These are phyloP conservation scores for Vachellia pachyceras DNA, from an alignment of 306 rosid genomes.

Conservation along the genomic window DNA sequence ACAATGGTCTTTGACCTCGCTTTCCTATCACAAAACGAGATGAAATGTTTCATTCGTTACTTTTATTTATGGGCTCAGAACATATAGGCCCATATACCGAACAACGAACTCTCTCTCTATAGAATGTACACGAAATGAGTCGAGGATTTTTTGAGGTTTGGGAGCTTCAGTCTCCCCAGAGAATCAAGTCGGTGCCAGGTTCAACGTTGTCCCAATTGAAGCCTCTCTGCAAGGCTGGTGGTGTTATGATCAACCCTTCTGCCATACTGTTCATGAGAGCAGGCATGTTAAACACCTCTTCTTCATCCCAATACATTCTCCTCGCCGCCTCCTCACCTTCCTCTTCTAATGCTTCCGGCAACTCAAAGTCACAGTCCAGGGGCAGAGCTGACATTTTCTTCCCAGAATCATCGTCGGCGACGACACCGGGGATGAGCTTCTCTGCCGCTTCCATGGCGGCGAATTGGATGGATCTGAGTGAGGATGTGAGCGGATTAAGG, in stretches of 20 bases:
- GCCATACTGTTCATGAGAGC: constrained; percentile 50
- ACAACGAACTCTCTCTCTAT: background rate
- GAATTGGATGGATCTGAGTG: constrained; percentile 31
- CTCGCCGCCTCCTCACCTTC: constrained; percentile 1
- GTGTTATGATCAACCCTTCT: constrained; percentile 52
- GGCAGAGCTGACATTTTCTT: background rate
- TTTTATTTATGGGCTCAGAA: background rate
- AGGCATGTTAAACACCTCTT: constrained; percentile 52
- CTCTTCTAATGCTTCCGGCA: background rate
- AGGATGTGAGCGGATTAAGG: constrained; percentile 19
- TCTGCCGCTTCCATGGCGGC: constrained; percentile 36
- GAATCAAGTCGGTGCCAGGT: constrained; percentile 40
- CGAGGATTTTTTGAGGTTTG: background rate
- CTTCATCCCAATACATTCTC: constrained; percentile 50
- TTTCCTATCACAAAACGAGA: no score
- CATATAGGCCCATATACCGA: background rate
- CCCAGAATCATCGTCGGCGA: background rate
- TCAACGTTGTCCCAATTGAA: constrained; percentile 49
- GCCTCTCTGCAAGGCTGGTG: constrained; percentile 51
- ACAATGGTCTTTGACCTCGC: background rate
- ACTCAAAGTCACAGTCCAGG: background rate
- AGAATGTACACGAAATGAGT: background rate
- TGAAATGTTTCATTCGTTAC: no score
- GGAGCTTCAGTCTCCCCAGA: constrained; percentile 31
- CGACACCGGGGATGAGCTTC: background rate